These are phyloP conservation scores for Nyctanthes arbortristis DNA, from an alignment of 257 asterid genomes.

Conservation along the genomic window DNA sequence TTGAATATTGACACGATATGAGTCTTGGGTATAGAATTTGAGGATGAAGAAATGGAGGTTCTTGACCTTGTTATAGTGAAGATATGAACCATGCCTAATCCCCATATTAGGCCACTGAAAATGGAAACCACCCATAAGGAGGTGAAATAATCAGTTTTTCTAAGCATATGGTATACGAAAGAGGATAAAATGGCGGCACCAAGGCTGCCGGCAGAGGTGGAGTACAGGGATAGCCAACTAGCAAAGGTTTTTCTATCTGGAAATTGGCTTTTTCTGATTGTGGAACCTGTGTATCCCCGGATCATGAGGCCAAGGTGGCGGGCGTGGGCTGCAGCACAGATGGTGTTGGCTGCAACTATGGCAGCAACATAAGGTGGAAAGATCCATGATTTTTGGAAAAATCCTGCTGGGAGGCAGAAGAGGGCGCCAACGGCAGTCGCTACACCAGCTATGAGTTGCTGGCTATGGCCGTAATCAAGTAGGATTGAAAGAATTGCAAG, in stretches of 20 bases:
- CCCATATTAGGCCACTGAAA: slow-evolving; percentile 87
- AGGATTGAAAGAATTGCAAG: slow-evolving; percentile 57
- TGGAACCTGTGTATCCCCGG: slow-evolving; percentile 63
- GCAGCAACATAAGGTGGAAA: slow-evolving; percentile 74
- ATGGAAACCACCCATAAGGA: slow-evolving; percentile 85
- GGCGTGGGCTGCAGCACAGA: slow-evolving; percentile 62
- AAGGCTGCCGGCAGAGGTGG: slow-evolving; percentile 73
- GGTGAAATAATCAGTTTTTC: slow-evolving; percentile 64
- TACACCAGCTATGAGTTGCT: slow-evolving; percentile 65
- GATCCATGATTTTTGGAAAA: slow-evolving; percentile 70
- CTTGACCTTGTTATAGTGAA: slow-evolving; percentile 44
- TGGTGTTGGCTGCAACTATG: slow-evolving; percentile 70
- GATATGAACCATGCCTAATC: slow-evolving; percentile 62
- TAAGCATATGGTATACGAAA: slow-evolving; percentile 68
- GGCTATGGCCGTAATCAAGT: slow-evolving; percentile 67
- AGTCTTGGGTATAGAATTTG: slow-evolving; percentile 30
- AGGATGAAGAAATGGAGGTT: slow-evolving; percentile 19
- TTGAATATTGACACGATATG: slow-evolving; percentile 66
- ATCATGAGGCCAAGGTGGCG: slow-evolving; percentile 82
- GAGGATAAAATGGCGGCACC: slow-evolving; percentile 76
- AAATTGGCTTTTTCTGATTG: slow-evolving; percentile 43
- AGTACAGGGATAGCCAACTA: slow-evolving; percentile 71
- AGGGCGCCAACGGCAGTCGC: slow-evolving; percentile 77
- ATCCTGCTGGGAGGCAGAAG: slow-evolving; percentile 91
- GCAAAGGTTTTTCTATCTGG: slow-evolving; percentile 51